phyloP scores from a whole-genome alignment of 2,329 filamentous ascomycete genomes.

The Trichoderma koningii region DNA sequence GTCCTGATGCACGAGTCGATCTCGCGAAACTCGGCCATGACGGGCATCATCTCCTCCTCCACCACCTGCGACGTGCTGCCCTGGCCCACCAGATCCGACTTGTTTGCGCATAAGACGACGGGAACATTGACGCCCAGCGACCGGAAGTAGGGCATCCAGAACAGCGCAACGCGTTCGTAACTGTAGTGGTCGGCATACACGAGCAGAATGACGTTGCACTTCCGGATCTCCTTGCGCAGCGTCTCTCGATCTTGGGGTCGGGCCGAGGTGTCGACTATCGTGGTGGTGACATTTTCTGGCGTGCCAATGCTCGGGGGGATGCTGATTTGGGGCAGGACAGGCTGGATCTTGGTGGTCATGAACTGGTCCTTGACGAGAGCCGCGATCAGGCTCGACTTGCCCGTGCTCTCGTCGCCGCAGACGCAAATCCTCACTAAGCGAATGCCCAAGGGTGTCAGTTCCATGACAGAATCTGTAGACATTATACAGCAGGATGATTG shows the following conservation, averaged over 20 bases:
- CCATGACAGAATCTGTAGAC: not conserved
- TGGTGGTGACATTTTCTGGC: conserved; percentile 95
- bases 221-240: conserved; percentile 90
- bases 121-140: conserved; percentile 98
- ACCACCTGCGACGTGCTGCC: conserved; percentile 80
- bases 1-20: conserved; percentile 97
- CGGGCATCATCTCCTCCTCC: conserved; percentile 95
- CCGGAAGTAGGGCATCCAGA: conserved; percentile 98
- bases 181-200: conserved; percentile 99
- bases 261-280: conserved; percentile 95
- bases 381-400: conserved; percentile 90
- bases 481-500: not conserved
- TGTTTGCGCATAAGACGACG: conserved; percentile 95
- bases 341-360: conserved; percentile 91
- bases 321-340: conserved; percentile 90
- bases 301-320: conserved; percentile 91
- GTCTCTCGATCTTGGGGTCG: conserved; percentile 89
- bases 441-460: conserved; percentile 6
- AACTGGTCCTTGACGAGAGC: conserved; percentile 97
- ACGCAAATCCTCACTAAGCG: conserved; percentile 83
- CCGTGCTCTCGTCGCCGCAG: conserved; percentile 94
- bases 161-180: conserved; percentile 94
- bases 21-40: conserved; percentile 98
- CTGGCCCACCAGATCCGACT: conserved; percentile 81
- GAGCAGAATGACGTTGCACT: conserved; percentile 93